Evolutionary conservation across 2,329 filamentous ascomycete species (phyloP).

Genomic region (Aspergillus jensenii): DNA sequence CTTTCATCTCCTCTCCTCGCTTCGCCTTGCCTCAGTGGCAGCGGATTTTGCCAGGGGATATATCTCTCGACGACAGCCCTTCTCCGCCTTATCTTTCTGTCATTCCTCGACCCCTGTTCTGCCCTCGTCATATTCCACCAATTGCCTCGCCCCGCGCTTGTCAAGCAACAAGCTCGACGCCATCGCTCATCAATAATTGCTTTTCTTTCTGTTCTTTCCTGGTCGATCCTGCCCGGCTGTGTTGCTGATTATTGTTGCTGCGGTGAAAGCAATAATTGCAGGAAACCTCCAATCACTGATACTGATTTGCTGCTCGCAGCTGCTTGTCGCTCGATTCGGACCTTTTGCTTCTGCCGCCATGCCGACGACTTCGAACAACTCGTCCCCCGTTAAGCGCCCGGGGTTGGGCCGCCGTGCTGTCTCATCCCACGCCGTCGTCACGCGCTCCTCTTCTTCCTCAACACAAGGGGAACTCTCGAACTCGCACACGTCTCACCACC

Average conservation of each 20-base stretch:
- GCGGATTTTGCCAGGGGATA: neutral
- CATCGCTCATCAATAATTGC: constrained; percentile 12
- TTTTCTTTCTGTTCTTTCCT: constrained; percentile 14
- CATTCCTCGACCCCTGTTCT: neutral
- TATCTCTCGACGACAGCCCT: neutral
- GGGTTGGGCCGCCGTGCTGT: constrained; percentile 41
- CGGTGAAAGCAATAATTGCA: constrained; percentile 2
- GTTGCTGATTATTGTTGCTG: constrained; percentile 6
- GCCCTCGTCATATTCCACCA: constrained; percentile 13
- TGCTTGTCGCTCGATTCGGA: constrained; percentile 19
- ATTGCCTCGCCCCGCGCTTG: constrained; percentile 18
- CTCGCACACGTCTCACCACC: constrained; percentile 28
- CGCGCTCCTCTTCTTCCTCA: constrained; percentile 32
- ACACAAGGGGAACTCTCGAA: constrained; percentile 30
- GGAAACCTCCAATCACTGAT: constrained; percentile 12
- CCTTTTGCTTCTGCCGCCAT: constrained; percentile 18
- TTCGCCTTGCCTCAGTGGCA: neutral
- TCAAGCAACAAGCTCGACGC: constrained; percentile 4
- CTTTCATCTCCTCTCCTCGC: neutral
- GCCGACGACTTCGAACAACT: constrained; percentile 29
- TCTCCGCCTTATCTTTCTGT: neutral
- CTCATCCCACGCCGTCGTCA: constrained; percentile 42
- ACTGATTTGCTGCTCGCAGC: constrained; percentile 10
- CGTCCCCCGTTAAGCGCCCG: constrained; percentile 42
- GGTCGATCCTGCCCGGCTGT: constrained; percentile 3